Base-by-base conservation (phyloP, 257 asterid genomes). In the Plantago elongata region DNA sequence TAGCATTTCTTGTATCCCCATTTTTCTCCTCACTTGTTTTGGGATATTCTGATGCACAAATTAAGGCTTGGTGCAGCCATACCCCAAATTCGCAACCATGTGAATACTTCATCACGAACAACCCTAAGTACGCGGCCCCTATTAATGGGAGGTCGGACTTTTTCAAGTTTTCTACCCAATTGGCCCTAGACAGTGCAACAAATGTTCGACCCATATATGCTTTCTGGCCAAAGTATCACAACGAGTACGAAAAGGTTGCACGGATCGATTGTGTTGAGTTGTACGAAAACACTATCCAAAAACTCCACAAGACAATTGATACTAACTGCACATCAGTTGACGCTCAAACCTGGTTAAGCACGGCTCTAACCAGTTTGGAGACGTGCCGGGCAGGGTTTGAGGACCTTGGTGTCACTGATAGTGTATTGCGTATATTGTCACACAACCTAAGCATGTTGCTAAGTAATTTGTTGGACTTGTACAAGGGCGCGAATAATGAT, bases 261-360 rank as follows among this genome's bases (percentile, higher is more conserved):
- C 89, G 96, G 97, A 67, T 75, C 2, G 97, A 93, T 66, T 93
- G 99, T 66, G 18, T 93, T 15, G 82, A 77, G 72, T 75, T 93
- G 0, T 84, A 93, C 50, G 83, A 79, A 37, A 9, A 64, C 16
- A 69, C 85, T 10, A 65, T 85, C 13, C 72, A 14, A 0, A 73
- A 52, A 4, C 62, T 93, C 71, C 81, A 83, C 81, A 71, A 45
- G 1, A 84, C 91, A 0, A 68, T 76, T 5, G 84, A 81, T 67
- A 89, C 92, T 0, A 22, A 72, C 9, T 77, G 79, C 62, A 65
- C 86, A 0, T 13, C 79, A 0, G 60, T 46, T 3, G 97, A 92
- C 30, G 77, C 72, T 0, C 98, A 88, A 17, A 78, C 93, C 1
- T 91, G 98, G 98, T 70, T 91, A 2, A 91, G 97, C 78, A 44